Base-by-base conservation (phyloP, 1,139 yeast species). In the Lizanozyma gosingica region DNA sequence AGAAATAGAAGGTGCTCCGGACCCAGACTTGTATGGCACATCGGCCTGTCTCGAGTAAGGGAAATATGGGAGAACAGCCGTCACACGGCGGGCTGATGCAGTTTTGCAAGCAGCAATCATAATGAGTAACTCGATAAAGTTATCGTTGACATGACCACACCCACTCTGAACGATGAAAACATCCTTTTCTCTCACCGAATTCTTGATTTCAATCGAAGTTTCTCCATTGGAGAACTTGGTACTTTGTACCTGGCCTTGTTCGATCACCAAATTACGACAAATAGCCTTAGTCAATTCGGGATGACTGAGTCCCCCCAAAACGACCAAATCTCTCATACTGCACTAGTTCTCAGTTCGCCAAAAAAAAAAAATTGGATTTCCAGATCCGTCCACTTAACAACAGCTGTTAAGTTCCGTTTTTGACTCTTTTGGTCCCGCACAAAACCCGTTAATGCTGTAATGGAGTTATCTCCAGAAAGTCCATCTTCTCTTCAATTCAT, bases 41-140 rank as follows among this genome's bases (percentile, higher is more conserved):
- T 90, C 97, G 2, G 96, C 95, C 62, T 94, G 99, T 55, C 99
- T 73, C 1, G 96, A 85, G 59, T 94, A 94, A 17, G 97, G 97
- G 60, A 94, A 92, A 47, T 87, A 71, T 4, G 99, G 98, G 60
- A 92, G 69, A 33, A 94, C 96, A 0, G 95, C 97, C 2, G 97
- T 90, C 35, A 90, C 95, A 48, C 94, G 74, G 46, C 78, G 81
- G 14, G 98, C 97, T 49, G 95, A 83, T 2, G 98, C 96, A 27
- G 94, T 84, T 57, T 92, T 92, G 62, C 97, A 90, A 4, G 98
- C 98, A 15, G 94, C 83, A 39, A 94, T 78, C 72, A 87, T 80
- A 50, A 94, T 84, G 50, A 92, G 65, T 40, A 94, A 69, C 62
- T 94, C 97, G 59, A 94, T 75, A 51, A 94, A 83, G 54, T 79